phyloP scores from a whole-genome alignment of 2,329 filamentous ascomycete genomes.

The Fusarium liriodendri region DNA sequence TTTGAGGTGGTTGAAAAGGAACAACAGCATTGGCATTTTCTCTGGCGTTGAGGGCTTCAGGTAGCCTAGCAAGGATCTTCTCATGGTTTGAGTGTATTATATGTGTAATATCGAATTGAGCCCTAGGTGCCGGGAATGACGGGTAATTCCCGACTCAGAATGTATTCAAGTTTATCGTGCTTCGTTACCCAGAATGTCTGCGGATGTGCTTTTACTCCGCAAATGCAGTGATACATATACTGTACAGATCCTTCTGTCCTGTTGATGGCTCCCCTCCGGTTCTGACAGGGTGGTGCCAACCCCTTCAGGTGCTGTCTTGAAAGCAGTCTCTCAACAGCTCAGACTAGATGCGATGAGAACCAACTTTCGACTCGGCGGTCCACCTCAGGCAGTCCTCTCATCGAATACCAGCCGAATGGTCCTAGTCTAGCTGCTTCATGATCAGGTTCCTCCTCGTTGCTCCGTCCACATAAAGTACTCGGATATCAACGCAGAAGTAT shows the following conservation, averaged over 20 bases:
- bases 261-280: neutral
- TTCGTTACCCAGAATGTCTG: neutral
- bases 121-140: neutral
- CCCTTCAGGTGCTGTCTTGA: neutral
- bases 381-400: neutral
- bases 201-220: neutral
- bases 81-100: conserved; percentile 31
- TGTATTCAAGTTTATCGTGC: conserved; percentile 20
- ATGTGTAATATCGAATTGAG: conserved; percentile 23
- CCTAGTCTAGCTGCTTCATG: neutral
- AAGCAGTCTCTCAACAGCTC: neutral
- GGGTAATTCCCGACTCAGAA: conserved; percentile 21
- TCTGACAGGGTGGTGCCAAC: neutral
- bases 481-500: conserved; percentile 64
- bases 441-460: neutral
- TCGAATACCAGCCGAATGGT: neutral
- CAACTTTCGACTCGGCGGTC: neutral
- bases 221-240: conserved; percentile 16
- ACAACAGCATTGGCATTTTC: conserved; percentile 20
- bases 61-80: conserved; percentile 16
- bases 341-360: no score
- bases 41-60: conserved; percentile 35
- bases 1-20: conserved; percentile 7
- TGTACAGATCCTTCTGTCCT: conserved; percentile 4
- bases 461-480: neutral